Percentiles rank a stretch among this genome's conserved stretches.
Evolutionary conservation across 345 rosid genomes (phyloP).

Genomic region (Euphorbia pulcherrima): DNA sequence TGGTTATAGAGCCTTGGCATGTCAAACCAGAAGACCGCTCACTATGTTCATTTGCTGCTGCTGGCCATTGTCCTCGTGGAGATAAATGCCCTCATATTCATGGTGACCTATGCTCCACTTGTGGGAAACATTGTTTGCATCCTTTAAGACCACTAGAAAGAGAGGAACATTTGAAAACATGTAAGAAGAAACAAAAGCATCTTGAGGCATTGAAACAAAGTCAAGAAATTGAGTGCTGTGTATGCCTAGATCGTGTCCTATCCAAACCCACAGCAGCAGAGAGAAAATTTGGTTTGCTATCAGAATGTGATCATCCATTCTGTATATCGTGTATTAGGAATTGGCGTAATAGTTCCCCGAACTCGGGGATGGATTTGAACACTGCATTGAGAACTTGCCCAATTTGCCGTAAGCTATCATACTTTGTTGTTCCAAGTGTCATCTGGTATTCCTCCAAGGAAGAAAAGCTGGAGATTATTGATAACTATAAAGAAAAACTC

Average conservation of each 20-base stretch:
- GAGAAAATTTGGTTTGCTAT: slow-evolving; percentile 76
- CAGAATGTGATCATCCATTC: slow-evolving; percentile 97
- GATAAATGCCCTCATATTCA: slow-evolving; percentile 78
- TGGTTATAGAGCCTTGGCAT: slow-evolving; percentile 32
- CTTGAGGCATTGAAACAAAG: slow-evolving; percentile 60
- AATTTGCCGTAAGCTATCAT: slow-evolving; percentile 86
- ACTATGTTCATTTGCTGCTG: slow-evolving; percentile 81
- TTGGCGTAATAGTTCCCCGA: slow-evolving; percentile 80
- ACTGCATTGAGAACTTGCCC: slow-evolving; percentile 85
- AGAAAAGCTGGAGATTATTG: slow-evolving; percentile 73
- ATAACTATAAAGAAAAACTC: slow-evolving; percentile 78
- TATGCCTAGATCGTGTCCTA: slow-evolving; percentile 75
- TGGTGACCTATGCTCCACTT: slow-evolving; percentile 77
- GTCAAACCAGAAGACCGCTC: slow-evolving; percentile 53
- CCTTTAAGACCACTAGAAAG: slow-evolving; percentile 76
- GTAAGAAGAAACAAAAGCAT: slow-evolving; percentile 72
- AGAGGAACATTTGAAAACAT: slow-evolving; percentile 66
- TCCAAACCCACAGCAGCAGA: slow-evolving; percentile 63
- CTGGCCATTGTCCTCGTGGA: slow-evolving; percentile 78
- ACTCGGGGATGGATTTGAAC: slow-evolving; percentile 85
- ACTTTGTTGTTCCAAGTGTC: slow-evolving; percentile 91
- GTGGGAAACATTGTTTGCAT: slow-evolving; percentile 85
- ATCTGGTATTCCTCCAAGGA: slow-evolving; percentile 82
- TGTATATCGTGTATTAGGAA: slow-evolving; percentile 85
- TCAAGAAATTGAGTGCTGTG: slow-evolving; percentile 65